Percentiles rank a stretch among this genome's conserved stretches.
These are phyloP conservation scores for Emmonsiellopsis sp. DNA, from an alignment of 2,329 filamentous ascomycete genomes.

Conservation along the genomic window DNA sequence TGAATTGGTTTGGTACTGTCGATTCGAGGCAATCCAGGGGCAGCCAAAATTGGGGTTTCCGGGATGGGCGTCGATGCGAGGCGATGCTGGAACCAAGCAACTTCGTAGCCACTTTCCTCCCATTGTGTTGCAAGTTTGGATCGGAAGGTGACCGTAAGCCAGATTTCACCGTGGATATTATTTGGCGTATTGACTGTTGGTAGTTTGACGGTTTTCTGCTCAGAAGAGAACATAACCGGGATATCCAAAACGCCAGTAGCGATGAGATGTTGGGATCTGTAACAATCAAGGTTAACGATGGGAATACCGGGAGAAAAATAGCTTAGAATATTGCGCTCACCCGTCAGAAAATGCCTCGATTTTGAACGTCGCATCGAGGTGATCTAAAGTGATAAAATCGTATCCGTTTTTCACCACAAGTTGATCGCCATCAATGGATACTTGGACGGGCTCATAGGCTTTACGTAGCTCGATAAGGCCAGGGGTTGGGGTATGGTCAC, in stretches of 20 bases:
- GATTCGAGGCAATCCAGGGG: neutral
- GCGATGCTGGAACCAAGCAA: constrained; percentile 47
- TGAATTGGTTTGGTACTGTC: constrained; percentile 8
- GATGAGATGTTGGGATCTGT: constrained; percentile 18
- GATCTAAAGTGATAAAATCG: constrained; percentile 39
- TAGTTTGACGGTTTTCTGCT: neutral
- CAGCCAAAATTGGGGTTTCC: neutral
- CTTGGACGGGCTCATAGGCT: constrained; percentile 46
- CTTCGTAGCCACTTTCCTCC: constrained; percentile 45
- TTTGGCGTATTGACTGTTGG: constrained; percentile 14
- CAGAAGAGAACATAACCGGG: constrained; percentile 33
- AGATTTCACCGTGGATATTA: constrained; percentile 32
- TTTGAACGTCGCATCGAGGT: constrained; percentile 37
- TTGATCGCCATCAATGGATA: constrained; percentile 28
- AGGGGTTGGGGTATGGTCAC: constrained; percentile 47
- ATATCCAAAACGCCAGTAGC: constrained; percentile 32
- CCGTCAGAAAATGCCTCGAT: constrained; percentile 35
- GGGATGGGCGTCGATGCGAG: constrained; percentile 21
- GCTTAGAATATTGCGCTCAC: constrained; percentile 24
- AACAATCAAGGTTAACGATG: neutral
- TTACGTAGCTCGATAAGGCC: constrained; percentile 51
- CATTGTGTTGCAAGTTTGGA: constrained; percentile 40
- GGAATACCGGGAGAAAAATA: neutral
- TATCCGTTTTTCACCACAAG: constrained; percentile 42
- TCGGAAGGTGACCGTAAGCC: constrained; percentile 39